Percentiles rank a stretch among this genome's conserved stretches.
These are phyloP conservation scores for Penicillium canescens DNA, from an alignment of 495 filamentous ascomycete species.

Conservation along the genomic window DNA sequence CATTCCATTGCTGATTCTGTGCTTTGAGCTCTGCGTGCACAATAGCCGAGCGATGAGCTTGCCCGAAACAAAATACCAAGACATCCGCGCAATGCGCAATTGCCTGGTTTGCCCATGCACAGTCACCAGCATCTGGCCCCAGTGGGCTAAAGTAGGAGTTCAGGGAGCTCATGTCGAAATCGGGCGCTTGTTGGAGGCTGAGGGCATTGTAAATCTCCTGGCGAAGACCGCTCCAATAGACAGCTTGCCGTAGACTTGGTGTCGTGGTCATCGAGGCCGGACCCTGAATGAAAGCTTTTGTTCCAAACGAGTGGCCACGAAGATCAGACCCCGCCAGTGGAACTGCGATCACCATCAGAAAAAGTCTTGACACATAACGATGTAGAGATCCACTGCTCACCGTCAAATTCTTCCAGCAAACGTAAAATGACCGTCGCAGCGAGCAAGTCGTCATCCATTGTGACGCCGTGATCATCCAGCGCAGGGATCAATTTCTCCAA, in stretches of 20 bases:
- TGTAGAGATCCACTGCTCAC: slow-evolving; percentile 25
- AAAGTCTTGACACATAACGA: background rate
- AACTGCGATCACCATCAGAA: slow-evolving; percentile 15
- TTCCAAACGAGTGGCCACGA: slow-evolving; percentile 28
- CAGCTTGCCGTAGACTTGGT: slow-evolving; percentile 24
- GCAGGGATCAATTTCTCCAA: slow-evolving; percentile 50
- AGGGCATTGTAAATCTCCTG: slow-evolving; percentile 29
- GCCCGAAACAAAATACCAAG: slow-evolving; percentile 24
- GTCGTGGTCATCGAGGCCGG: slow-evolving; percentile 22
- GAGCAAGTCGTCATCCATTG: slow-evolving; percentile 57
- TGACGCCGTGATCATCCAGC: slow-evolving; percentile 45
- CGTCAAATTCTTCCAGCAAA: slow-evolving; percentile 61
- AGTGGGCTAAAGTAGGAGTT: slow-evolving; percentile 20
- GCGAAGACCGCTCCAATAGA: slow-evolving; percentile 28
- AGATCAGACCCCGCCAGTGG: slow-evolving; percentile 30
- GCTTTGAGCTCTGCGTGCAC: slow-evolving; percentile 20
- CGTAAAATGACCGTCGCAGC: slow-evolving; percentile 62
- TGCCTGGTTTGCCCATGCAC: slow-evolving; percentile 27
- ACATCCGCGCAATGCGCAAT: slow-evolving; percentile 29
- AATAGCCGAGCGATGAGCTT: slow-evolving; percentile 12
- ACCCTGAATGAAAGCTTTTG: slow-evolving; percentile 25
- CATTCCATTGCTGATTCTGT: slow-evolving; percentile 22
- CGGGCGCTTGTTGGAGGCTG: slow-evolving; percentile 25
- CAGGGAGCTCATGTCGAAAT: slow-evolving; percentile 26
- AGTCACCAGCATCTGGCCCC: slow-evolving; percentile 20